A percentile compares a stretch with the other conserved stretches of the same genome.
These are phyloP conservation scores for Thielaviopsis euricoi DNA, from an alignment of 2,329 filamentous ascomycete genomes.

Conservation along the genomic window DNA sequence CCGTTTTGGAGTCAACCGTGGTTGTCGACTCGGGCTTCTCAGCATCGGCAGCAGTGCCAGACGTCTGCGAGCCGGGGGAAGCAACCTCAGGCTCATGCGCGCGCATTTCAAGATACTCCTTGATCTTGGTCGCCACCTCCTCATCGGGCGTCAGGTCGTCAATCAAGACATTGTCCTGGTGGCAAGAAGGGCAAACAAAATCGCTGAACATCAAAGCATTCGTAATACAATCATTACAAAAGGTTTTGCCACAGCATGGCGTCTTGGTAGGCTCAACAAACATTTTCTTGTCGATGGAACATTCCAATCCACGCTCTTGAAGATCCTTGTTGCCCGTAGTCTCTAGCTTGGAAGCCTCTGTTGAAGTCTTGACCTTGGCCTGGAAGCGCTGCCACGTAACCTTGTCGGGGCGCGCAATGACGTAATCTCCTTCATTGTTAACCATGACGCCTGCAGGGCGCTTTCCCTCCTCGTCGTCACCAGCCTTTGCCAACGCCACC, in stretches of 20 bases:
- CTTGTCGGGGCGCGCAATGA: conserved; percentile 89
- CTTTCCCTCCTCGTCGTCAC: conserved; percentile 62
- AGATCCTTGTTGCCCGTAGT: conserved; percentile 70
- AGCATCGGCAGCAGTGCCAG: conserved; percentile 1
- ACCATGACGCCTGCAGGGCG: conserved; percentile 87
- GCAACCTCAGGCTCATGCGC: conserved; percentile 12
- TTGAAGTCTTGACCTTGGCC: conserved; percentile 77
- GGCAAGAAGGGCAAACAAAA: conserved; percentile 85
- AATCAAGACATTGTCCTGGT: conserved; percentile 78
- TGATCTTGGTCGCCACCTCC: conserved; percentile 61
- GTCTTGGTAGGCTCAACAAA: conserved; percentile 99
- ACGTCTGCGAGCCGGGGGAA: conserved; percentile 18
- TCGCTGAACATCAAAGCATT: conserved; percentile 98
- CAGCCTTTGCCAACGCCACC: conserved; percentile 54
- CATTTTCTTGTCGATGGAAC: conserved; percentile 91
- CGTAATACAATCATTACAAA: conserved; percentile 99
- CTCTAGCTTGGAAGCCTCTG: conserved; percentile 63
- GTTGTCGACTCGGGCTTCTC: conserved; percentile 12
- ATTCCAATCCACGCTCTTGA: conserved; percentile 76
- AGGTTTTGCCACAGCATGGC: conserved; percentile 94
- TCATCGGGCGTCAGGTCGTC: conserved; percentile 78
- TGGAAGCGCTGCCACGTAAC: conserved; percentile 95
- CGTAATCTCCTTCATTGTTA: conserved; percentile 92
- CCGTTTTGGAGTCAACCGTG: conserved; percentile 10
- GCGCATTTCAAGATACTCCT: conserved; percentile 39